Percentiles rank a stretch among this genome's conserved stretches.
Conservation (phyloP, 2,329 filamentous ascomycete species). For the Cladosporium velox region DNA sequence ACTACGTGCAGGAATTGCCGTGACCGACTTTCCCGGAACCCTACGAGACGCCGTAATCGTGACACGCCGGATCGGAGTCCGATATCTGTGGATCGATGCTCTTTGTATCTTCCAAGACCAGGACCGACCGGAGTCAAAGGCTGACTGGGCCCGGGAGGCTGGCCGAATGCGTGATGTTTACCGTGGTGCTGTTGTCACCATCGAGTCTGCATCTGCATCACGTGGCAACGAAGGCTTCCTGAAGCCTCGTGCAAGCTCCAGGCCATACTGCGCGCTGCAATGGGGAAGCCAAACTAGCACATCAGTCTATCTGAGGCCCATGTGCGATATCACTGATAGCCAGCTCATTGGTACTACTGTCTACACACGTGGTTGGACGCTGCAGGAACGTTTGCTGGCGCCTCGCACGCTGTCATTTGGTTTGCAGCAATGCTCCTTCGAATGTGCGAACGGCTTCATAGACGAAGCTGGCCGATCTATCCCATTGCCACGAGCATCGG, state of each 20-base stretch:
- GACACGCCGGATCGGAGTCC: constrained; percentile 20
- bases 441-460: constrained; percentile 17
- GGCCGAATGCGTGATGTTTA: constrained; percentile 9
- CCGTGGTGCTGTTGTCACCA: constrained; percentile 19
- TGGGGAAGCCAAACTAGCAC: not conserved
- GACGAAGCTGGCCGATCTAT: not conserved
- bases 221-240: constrained; percentile 16
- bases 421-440: constrained; percentile 22
- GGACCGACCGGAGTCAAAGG: constrained; percentile 9
- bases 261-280: not conserved
- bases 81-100: constrained; percentile 26
- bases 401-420: constrained; percentile 24
- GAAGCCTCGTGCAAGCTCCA: not conserved
- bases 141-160: constrained; percentile 19
- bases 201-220: constrained; percentile 18
- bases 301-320: not conserved
- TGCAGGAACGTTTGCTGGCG: constrained; percentile 23
- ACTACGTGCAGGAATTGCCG: not conserved
- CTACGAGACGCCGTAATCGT: not conserved
- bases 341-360: constrained; percentile 18
- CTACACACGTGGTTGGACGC: constrained; percentile 22
- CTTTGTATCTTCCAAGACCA: constrained; percentile 15
- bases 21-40: not conserved
- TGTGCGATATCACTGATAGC: constrained; percentile 10
- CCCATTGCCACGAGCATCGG: not conserved